Base-by-base conservation (phyloP, 2,329 filamentous ascomycete species). In the Monilinia polystroma region DNA sequence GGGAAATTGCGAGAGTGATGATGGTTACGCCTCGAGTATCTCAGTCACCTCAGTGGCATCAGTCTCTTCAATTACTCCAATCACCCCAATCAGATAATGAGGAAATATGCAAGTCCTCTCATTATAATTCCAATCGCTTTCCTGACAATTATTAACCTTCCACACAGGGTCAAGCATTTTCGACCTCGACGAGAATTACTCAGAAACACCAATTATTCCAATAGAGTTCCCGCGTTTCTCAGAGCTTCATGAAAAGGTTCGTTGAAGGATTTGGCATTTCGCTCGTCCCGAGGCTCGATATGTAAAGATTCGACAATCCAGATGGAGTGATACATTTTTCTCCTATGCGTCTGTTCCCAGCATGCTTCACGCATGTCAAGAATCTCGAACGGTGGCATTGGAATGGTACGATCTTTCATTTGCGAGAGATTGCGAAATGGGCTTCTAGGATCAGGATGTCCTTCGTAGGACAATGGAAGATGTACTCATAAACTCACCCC, bases 341-440 rank as follows among this genome's bases (percentile, higher is more conserved):
- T 60, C 57, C 2, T 12, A 38, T 23, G 57, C 57, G 4, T 26
- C 20, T 23, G 32, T 64, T 16, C 62, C 62, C n/a, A 26, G 8
- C n/a, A 49, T 64, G 41, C 41, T 57, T 23, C 62, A 57, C 8
- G 47, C 38, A 32, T 64, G 29, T 35, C 52, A 35, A 56, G 52
- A 64, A 1, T 64, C 62, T 4, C 55, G 52, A 6, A 23, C 32
- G 3, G 7, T n/a, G 6, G 62, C 52, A 14, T 26, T 64, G 29
- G 56, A 2, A 11, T 64, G 52, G 62, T 64, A 64, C 18, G 26
- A 55, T n/a, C 45, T 64, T 11, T 57, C 62, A 6, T 64, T 64
- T 26, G 29, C 51, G 11, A 43, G 38, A 18, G 52, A 64, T 11
- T 26, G 16, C 14, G 38, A 23, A 8, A 57, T 47, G 51, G 41